phyloP scores from a whole-genome alignment of 176 grass and related monocot species.

The Carex pumila region DNA sequence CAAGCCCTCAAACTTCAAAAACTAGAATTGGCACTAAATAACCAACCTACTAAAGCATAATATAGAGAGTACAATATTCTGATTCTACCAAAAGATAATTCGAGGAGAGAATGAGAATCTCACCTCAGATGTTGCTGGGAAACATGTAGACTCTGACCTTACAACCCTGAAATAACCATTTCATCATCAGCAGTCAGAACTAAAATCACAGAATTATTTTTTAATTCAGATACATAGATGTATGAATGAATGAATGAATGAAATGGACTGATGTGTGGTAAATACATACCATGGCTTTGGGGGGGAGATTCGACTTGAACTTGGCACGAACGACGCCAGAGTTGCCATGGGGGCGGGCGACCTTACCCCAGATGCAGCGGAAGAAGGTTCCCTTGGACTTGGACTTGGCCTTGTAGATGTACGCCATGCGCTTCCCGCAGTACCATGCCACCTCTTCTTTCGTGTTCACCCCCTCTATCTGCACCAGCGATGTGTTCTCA shows the following conservation, averaged over 20 bases:
- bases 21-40: neutral
- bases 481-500: constrained; percentile 53
- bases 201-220: neutral
- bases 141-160: constrained; percentile 64
- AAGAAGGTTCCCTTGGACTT: constrained; percentile 31
- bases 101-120: neutral
- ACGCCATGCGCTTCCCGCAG: constrained; percentile 55
- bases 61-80: neutral
- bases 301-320: constrained; percentile 54
- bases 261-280: too few species aligned
- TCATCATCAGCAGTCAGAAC: neutral
- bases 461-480: constrained; percentile 56
- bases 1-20: neutral
- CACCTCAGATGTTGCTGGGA: constrained; percentile 52
- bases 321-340: constrained; percentile 62
- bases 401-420: constrained; percentile 71
- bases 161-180: constrained; percentile 36
- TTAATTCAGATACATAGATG: neutral
- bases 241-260: too few species aligned
- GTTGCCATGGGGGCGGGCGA: constrained; percentile 53
- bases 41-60: neutral
- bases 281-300: constrained; percentile 38
- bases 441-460: constrained; percentile 63
- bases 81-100: neutral
- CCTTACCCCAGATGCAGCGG: constrained; percentile 63